Evolutionary conservation across 306 rosid genomes (phyloP).

Genomic region (Ormosia emarginata): DNA sequence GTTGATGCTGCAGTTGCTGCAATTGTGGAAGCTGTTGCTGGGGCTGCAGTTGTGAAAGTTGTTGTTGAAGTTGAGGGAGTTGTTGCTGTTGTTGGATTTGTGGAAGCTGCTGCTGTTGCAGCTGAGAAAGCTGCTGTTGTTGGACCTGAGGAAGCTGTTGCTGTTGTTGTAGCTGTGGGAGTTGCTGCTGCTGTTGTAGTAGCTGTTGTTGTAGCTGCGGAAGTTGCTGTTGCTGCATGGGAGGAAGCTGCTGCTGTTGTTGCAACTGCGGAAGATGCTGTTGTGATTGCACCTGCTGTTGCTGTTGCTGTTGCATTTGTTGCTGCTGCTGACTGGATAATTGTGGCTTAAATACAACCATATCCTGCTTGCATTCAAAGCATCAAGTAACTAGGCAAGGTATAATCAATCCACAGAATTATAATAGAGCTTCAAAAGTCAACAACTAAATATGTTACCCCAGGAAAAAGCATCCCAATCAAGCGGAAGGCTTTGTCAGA

Average conservation of each 20-base stretch:
- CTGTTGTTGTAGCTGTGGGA: slow-evolving; percentile 31
- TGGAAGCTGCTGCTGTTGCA: slow-evolving; percentile 43
- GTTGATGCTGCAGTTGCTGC: slow-evolving; percentile 61
- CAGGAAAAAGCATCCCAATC: slow-evolving; percentile 98
- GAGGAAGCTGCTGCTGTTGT: slow-evolving; percentile 37
- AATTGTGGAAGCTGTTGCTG: slow-evolving; percentile 60
- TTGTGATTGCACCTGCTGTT: slow-evolving; percentile 43
- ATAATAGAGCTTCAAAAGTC: neutral
- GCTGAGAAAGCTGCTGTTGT: slow-evolving; percentile 38
- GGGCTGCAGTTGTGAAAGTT: slow-evolving; percentile 31
- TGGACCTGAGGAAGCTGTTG: slow-evolving; percentile 27
- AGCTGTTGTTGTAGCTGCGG: neutral
- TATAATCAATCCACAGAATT: slow-evolving; percentile 10
- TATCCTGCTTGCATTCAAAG: slow-evolving; percentile 64
- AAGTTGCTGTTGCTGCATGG: slow-evolving; percentile 28
- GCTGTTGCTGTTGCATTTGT: slow-evolving; percentile 45
- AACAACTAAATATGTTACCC: slow-evolving; percentile 44
- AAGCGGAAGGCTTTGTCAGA: slow-evolving; percentile 93
- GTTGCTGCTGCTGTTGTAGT: slow-evolving; percentile 43
- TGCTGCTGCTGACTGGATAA: slow-evolving; percentile 74
- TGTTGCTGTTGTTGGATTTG: slow-evolving; percentile 40
- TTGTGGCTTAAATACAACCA: slow-evolving; percentile 96
- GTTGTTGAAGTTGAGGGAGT: slow-evolving; percentile 30
- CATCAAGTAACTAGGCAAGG: slow-evolving; percentile 11
- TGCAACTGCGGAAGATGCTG: slow-evolving; percentile 50